Evolutionary conservation across 1,284 basidiomycete genomes (phyloP), one percentile per base, ranked within the genome.

Genomic region (Leucoagaricus sp.): DNA sequence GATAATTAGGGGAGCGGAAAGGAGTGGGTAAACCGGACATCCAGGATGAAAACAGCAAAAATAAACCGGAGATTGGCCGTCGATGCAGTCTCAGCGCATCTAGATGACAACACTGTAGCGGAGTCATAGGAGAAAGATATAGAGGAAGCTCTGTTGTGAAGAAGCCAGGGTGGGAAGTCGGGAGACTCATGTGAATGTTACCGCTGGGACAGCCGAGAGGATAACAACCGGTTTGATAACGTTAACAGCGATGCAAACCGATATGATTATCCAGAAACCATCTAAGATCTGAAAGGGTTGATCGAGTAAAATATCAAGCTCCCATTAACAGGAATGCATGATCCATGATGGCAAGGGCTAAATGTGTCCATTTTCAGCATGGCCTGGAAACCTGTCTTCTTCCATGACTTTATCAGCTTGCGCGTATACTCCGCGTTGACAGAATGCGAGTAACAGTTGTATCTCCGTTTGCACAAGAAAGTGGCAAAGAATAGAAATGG

Each of bases 1-100:
- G 64, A 59, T 75, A 70, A 75, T 74, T 74, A 72, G 69, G 70
- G 56, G 66, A 70, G 59, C 74, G 74, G 62, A 75, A 75, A 71
- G 69, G 63, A 58, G 76, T 74, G 68, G 70, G 73, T 59, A 75
- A 75, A 64, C 71, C 70, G 67, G 78, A 76, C 79, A 80, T 81
- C 65, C 76, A 76, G 67, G 61, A 70, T 52, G 66, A 69, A 45
- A 36, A 45, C 51, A 49, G 53, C 47, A 49, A 55, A 55, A 69
- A 65, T 61, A 66, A 68, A 66, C 61, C 63, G 65, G 55, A 64
- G 61, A 64, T 65, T 13, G 26, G 63, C 65, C 67, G 64, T 68
- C 61, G 64, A 69, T 70, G 69, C 65, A 71, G 68, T 67, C 70
- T 76, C 73, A 75, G 70, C 64, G 67, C 76, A 78, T 79, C 69